Percentiles rank a stretch among this genome's conserved stretches.
Evolutionary conservation across 75 land plant genomes (phyloP).

Genomic region (Azolla pinnata): DNA sequence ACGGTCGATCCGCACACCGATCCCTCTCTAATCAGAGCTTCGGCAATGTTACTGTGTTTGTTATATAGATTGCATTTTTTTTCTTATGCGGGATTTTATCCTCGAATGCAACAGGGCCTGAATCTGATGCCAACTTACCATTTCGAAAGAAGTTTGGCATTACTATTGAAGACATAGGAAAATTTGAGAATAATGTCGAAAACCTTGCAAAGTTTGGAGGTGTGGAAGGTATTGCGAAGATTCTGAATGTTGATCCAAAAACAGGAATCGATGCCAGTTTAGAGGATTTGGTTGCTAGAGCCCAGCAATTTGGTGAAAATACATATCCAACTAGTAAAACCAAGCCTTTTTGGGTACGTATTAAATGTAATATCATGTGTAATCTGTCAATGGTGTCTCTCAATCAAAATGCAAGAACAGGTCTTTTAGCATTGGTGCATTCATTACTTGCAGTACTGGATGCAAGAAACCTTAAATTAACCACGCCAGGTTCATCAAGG

Average conservation of each 20-base stretch:
- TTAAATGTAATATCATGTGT: no score
- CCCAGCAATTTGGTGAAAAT: constrained; percentile 25
- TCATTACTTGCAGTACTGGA: no score
- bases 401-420: no score
- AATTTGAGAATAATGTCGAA: constrained; percentile 19
- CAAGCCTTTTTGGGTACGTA: constrained; percentile 19
- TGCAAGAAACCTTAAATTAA: no score
- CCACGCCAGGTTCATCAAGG: no score
- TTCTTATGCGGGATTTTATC: background rate
- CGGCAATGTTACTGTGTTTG: background rate
- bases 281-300: constrained; percentile 13
- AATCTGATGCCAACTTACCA: background rate
- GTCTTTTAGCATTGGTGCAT: no score
- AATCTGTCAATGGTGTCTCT: no score
- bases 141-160: constrained; percentile 13
- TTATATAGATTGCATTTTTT: no score
- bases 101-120: background rate
- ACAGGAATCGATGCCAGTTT: constrained; percentile 29
- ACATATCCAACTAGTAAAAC: constrained; percentile 23
- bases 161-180: constrained; percentile 21
- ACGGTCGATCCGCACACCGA: background rate
- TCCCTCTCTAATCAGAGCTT: no score
- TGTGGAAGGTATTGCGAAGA: constrained; percentile 11
- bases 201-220: constrained; percentile 16
- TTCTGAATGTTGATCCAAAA: constrained; percentile 23